Conservation (phyloP, 306 rosid genomes). For the Pterocarpus macrocarpus region DNA sequence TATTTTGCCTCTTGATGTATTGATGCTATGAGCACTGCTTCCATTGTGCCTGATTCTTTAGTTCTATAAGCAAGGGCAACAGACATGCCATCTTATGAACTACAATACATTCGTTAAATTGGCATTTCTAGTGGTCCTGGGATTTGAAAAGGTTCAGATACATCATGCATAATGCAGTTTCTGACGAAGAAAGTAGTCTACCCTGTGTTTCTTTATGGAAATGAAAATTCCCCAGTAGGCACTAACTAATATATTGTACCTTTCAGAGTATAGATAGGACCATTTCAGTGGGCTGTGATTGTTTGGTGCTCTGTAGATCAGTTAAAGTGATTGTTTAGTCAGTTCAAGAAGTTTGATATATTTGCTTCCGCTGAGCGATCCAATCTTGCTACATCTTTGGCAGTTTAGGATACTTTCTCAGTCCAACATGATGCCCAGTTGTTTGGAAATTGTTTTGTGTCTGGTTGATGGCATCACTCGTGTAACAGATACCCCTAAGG, state of each 20-base stretch:
- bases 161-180: conserved; percentile 42
- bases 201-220: conserved; percentile 40
- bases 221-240: conserved; percentile 36
- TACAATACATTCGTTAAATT: conserved; percentile 40
- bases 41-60: conserved; percentile 37
- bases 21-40: conserved; percentile 15
- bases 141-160: conserved; percentile 46
- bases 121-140: conserved; percentile 37
- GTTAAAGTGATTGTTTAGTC: conserved; percentile 43
- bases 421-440: conserved; percentile 30
- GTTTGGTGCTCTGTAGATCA: conserved; percentile 41
- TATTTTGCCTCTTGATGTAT: conserved; percentile 24
- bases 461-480: conserved; percentile 10
- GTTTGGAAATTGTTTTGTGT: conserved; percentile 41
- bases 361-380: conserved; percentile 45
- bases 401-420: conserved; percentile 32
- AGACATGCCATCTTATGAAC: conserved; percentile 37
- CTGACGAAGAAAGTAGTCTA: conserved; percentile 37
- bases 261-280: conserved; percentile 40
- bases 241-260: conserved; percentile 24
- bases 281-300: conserved; percentile 36
- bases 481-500: neutral
- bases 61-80: conserved; percentile 44
- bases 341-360: conserved; percentile 40
- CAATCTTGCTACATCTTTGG: conserved; percentile 32